Percentiles rank a stretch among this genome's conserved stretches.
These are phyloP conservation scores for Kodamaea sagamina DNA, from an alignment of 805 yeast species.

Conservation along the genomic window DNA sequence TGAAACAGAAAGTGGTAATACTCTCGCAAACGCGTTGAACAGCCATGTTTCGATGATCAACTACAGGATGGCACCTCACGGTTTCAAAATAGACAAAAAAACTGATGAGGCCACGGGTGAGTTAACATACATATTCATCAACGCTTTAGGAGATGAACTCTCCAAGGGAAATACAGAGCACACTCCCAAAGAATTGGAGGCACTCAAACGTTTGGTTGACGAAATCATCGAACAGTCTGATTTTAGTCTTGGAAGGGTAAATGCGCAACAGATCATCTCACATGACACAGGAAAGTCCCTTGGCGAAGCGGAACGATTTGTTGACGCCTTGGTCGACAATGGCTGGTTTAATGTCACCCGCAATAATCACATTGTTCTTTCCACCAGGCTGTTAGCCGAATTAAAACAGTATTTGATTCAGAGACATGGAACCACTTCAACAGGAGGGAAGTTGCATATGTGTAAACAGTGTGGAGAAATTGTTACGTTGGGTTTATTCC, in stretches of 20 bases:
- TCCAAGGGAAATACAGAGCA: slow-evolving; percentile 41
- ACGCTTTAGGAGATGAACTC: slow-evolving; percentile 40
- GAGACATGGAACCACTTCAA: slow-evolving; percentile 36
- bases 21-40: slow-evolving; percentile 16
- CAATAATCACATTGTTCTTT: slow-evolving; percentile 36
- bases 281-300: slow-evolving; percentile 28
- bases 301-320: slow-evolving; percentile 41
- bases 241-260: slow-evolving; percentile 37
- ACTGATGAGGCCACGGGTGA: slow-evolving; percentile 37
- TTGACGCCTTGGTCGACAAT: slow-evolving; percentile 44
- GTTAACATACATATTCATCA: slow-evolving; percentile 40
- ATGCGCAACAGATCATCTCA: slow-evolving; percentile 35
- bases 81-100: slow-evolving; percentile 45
- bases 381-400: slow-evolving; percentile 49
- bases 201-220: slow-evolving; percentile 49
- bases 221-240: slow-evolving; percentile 43
- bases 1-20: slow-evolving; percentile 9
- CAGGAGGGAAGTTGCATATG: slow-evolving; percentile 39
- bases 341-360: slow-evolving; percentile 53
- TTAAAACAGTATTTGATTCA: slow-evolving; percentile 46
- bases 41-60: slow-evolving; percentile 32
- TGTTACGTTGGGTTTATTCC: slow-evolving; percentile 53
- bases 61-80: slow-evolving; percentile 34
- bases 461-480: slow-evolving; percentile 57
- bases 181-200: slow-evolving; percentile 41